Conservation (phyloP, 1,284 basidiomycete genomes). For the Ceratorhiza oryzae-sativae region DNA sequence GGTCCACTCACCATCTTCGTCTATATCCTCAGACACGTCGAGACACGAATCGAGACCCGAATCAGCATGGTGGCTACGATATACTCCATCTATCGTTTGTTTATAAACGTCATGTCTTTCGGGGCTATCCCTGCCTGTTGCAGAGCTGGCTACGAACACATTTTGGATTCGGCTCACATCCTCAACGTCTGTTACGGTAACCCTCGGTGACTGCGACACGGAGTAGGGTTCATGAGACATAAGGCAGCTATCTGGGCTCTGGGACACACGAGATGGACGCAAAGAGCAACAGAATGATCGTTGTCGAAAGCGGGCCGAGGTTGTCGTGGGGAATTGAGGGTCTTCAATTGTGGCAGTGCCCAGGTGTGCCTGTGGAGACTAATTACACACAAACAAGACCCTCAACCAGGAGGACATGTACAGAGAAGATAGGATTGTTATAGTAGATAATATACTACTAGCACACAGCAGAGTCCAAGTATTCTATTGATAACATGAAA, state of each 20-base stretch:
- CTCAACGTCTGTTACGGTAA: neutral
- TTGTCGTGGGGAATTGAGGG: constrained; percentile 12
- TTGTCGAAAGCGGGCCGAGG: neutral
- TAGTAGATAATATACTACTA: constrained; percentile 6
- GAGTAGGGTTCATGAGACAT: constrained; percentile 16
- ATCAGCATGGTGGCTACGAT: constrained; percentile 27
- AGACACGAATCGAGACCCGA: constrained; percentile 25
- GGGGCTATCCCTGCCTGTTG: neutral
- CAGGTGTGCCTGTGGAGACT: constrained; percentile 27
- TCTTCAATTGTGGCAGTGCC: constrained; percentile 27
- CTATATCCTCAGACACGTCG: constrained; percentile 30
- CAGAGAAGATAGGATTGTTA: neutral
- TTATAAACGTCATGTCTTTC: neutral
- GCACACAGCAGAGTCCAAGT: constrained; percentile 1
- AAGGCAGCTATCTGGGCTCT: neutral
- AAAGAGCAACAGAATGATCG: constrained; percentile 1
- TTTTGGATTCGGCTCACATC: neutral
- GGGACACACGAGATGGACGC: neutral
- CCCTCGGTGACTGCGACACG: neutral
- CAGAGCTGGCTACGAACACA: neutral
- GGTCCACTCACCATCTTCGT: constrained; percentile 28
- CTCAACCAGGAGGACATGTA: neutral
- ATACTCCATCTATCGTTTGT: neutral
- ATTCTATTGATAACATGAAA: constrained; percentile 3
- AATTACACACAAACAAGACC: constrained; percentile 15